Evolutionary conservation across 495 filamentous ascomycete genomes (phyloP).

Genomic region (Podospora bellae-mahoneyi): DNA sequence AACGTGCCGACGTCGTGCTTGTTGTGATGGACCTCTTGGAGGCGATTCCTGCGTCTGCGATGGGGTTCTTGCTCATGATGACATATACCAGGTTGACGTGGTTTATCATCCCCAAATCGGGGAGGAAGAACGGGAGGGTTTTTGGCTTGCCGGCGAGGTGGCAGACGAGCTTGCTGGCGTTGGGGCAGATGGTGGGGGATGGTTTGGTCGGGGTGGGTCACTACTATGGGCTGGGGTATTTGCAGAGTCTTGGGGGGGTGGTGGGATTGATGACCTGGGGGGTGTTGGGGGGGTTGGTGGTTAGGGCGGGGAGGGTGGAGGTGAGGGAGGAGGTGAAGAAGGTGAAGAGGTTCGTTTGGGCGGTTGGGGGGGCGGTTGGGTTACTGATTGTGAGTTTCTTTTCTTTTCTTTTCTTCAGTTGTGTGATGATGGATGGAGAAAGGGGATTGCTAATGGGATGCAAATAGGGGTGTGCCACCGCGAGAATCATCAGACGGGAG

Average conservation of each 20-base stretch:
- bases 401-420: not conserved
- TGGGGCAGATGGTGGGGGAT: slow-evolving; percentile 13
- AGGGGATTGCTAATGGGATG: not conserved
- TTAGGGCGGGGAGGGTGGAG: not conserved
- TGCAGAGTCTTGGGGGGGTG: slow-evolving; percentile 5
- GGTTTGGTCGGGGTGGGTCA: slow-evolving; percentile 6
- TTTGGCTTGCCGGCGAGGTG: slow-evolving; percentile 12
- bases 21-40: slow-evolving; percentile 5
- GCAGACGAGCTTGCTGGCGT: slow-evolving; percentile 8
- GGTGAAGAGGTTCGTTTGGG: slow-evolving; percentile 11
- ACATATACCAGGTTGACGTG: slow-evolving; percentile 18
- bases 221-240: not conserved
- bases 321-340: not conserved
- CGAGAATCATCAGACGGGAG: slow-evolving; percentile 9
- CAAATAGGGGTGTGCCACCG: slow-evolving; percentile 6
- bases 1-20: not conserved
- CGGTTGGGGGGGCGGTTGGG: slow-evolving; percentile 1
- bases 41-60: slow-evolving; percentile 3
- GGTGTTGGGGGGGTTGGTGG: slow-evolving; percentile 11
- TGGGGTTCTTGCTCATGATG: slow-evolving; percentile 14
- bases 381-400: slow-evolving; percentile 15
- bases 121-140: not conserved
- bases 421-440: too few species aligned
- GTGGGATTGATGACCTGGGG: slow-evolving; percentile 10
- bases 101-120: slow-evolving; percentile 13